These are phyloP conservation scores for Wickerhamiella sergipiensis DNA, from an alignment of 805 yeast species.

Conservation along the genomic window DNA sequence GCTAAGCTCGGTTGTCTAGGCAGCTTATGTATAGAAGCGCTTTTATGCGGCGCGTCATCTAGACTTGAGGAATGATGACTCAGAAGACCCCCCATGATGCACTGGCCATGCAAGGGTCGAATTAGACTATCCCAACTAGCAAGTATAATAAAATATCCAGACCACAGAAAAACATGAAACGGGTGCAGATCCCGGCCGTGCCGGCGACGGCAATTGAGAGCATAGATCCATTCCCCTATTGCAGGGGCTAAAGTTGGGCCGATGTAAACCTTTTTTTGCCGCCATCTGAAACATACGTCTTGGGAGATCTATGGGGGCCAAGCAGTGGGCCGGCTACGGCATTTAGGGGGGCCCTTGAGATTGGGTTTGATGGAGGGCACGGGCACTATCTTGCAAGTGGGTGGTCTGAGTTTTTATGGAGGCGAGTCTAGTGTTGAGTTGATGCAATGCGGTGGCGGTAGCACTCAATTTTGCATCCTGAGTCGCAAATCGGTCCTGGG, in stretches of 20 bases:
- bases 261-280: no score
- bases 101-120: no score
- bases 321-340: neutral
- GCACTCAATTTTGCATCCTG: neutral
- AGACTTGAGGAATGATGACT: neutral
- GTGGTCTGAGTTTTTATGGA: neutral
- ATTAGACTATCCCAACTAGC: no score
- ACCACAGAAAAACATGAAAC: no score
- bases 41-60: neutral
- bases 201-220: no score
- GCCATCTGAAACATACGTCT: neutral
- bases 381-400: neutral
- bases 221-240: no score
- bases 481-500: neutral
- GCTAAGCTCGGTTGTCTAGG: neutral
- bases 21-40: neutral
- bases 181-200: no score
- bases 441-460: neutral
- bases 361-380: neutral
- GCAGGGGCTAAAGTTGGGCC: no score
- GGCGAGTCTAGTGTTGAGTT: neutral
- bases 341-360: neutral
- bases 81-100: neutral
- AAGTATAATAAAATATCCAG: no score
- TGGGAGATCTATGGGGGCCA: no score